phyloP scores from a whole-genome alignment of 164 flowering plant genomes.

The grape (Vitis vinifera) region ASM3070453v1 NC_081811.1:1354501-1355000 shows the following conservation, averaged over 20 bases:
- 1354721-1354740: background rate
- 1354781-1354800: conserved; percentile 96
- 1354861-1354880: conserved; percentile 89
- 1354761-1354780: conserved; percentile 93
- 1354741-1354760: conserved; percentile 11
- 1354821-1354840: conserved; percentile 98
- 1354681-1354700: background rate
- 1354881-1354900: background rate
- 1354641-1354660: background rate
- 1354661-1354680: background rate
- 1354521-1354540: conserved; percentile 69
- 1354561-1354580: conserved; percentile 94
- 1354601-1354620: background rate
- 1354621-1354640: background rate
- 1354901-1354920: background rate
- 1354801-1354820: conserved; percentile 83
- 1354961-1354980: background rate
- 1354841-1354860: conserved; percentile 86
- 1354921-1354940: background rate
- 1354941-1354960: background rate
- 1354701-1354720: background rate
- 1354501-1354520: conserved; percentile 97
- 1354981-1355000: conserved; percentile 12
- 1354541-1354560: conserved; percentile 79
- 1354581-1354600: background rate